Percentiles rank a stretch among this genome's conserved stretches.
These are phyloP conservation scores for Phytophthora fragariae DNA, from an alignment of 352 stramenopile genomes.

Conservation along the genomic window DNA sequence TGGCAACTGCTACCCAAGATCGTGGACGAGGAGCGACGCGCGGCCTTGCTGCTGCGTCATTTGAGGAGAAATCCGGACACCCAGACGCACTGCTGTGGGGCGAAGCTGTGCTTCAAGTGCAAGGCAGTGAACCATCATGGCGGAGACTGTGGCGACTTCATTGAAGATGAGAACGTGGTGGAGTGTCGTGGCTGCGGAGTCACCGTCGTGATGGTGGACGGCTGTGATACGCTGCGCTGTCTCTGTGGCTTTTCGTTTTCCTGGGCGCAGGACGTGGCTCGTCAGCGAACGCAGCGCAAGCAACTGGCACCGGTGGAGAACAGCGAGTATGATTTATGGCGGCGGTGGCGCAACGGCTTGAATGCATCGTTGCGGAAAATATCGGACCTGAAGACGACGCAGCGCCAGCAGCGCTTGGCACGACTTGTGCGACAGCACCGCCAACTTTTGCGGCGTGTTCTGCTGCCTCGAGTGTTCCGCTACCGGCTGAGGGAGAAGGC, in stretches of 20 bases:
- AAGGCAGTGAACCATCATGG: conserved; percentile 56
- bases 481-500: conserved; percentile 25
- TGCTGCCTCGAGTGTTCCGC: conserved; percentile 36
- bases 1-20: conserved; percentile 49
- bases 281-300: conserved; percentile 59
- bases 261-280: conserved; percentile 56
- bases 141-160: conserved; percentile 62
- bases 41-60: conserved; percentile 56
- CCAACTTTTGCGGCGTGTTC: conserved; percentile 33
- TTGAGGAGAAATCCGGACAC: conserved; percentile 55
- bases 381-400: conserved; percentile 34
- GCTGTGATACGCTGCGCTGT: conserved; percentile 60
- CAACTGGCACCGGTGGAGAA: conserved; percentile 46
- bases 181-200: conserved; percentile 64
- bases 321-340: conserved; percentile 40
- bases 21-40: conserved; percentile 62
- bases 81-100: conserved; percentile 55
- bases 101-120: conserved; percentile 69
- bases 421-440: conserved; percentile 49
- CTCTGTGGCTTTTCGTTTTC: conserved; percentile 63
- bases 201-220: conserved; percentile 72
- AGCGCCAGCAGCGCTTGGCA: conserved; percentile 41
- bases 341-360: conserved; percentile 37
- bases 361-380: conserved; percentile 37
- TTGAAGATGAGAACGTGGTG: conserved; percentile 58